Base-by-base conservation (phyloP, 306 rosid species). In the Glycine latifolia region DNA sequence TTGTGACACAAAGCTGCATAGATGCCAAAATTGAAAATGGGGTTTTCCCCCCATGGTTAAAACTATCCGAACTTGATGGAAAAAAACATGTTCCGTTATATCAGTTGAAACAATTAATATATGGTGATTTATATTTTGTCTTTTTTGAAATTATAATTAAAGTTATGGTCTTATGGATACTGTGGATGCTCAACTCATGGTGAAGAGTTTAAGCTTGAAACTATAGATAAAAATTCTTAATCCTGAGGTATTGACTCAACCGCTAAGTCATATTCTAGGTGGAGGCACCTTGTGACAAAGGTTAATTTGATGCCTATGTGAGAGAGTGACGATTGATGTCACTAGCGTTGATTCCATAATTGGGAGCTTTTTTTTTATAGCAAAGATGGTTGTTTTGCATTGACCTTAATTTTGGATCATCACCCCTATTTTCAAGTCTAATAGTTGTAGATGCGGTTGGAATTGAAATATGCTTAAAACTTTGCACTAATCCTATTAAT, bases 401-500 rank as follows among this genome's bases (percentile, higher is more conserved):
- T n/a, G 48, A 14, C 75, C n/a, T 53, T 74, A 12, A 14, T 67
- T 4, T 15, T 46, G 52, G 71, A 54, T 52, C 20, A 54, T 52
- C 20, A 12, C 13, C 79, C 49, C 58, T 47, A 69, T 5, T 55
- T 56, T 63, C 13, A 49, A 15, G 73, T 67, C 35, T 15, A 26
- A 53, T 44, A 2, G 11, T 5, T 44, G 13, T 16, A 44, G 41
- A 14, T 50, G 44, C 26, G 59, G 48, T 52, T 76, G 5, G 8
- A 61, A 48, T 62, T 70, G 54, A 72, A 54, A 43, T 59, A 49
- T 49, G 66, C 8, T 43, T 37, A 60, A 41, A 52, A 46, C 10
- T 44, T 83, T 50, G 20, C 71, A 61, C 17, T 71, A 41, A 72
- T 46, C 60, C 13, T 66, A 71, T 16, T 71, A 10, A 48, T 13